Conservation (phyloP, 768 basidiomycete species). For the Tulasnella sp. region DNA sequence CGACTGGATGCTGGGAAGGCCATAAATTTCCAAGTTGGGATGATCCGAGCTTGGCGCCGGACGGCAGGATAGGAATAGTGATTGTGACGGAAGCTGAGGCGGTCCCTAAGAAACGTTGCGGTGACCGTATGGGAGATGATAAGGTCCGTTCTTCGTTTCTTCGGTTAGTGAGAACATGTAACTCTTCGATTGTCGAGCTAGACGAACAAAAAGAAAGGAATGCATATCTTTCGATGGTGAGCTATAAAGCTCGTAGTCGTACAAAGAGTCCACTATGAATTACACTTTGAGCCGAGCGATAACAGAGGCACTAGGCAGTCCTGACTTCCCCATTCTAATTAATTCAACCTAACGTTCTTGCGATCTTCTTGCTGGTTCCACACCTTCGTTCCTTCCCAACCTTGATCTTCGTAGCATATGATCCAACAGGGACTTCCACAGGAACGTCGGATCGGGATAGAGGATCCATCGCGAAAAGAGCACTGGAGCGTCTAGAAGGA, state of each 20-base stretch:
- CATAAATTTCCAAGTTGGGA: background rate
- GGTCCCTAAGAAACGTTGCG: background rate
- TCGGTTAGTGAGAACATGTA: background rate
- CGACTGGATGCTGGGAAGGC: background rate
- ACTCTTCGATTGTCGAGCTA: background rate
- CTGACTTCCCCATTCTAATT: background rate
- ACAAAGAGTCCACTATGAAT: background rate
- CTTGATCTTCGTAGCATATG: background rate
- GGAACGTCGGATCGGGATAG: background rate
- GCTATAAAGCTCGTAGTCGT: background rate
- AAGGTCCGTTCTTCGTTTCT: background rate
- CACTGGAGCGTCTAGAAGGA: background rate
- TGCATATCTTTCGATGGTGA: background rate
- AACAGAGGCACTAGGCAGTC: background rate
- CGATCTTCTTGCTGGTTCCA: background rate
- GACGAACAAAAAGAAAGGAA: background rate
- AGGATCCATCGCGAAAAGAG: background rate
- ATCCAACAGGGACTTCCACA: background rate
- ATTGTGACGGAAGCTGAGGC: background rate
- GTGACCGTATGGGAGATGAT: background rate
- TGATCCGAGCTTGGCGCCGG: background rate
- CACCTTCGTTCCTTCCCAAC: background rate
- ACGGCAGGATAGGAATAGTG: background rate
- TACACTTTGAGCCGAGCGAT: too few relatives aligned
- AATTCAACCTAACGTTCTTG: background rate